Evolutionary conservation across 805 yeast species (phyloP), one percentile per base, ranked within the genome.

Genomic region (Yarrowia osloensis): DNA sequence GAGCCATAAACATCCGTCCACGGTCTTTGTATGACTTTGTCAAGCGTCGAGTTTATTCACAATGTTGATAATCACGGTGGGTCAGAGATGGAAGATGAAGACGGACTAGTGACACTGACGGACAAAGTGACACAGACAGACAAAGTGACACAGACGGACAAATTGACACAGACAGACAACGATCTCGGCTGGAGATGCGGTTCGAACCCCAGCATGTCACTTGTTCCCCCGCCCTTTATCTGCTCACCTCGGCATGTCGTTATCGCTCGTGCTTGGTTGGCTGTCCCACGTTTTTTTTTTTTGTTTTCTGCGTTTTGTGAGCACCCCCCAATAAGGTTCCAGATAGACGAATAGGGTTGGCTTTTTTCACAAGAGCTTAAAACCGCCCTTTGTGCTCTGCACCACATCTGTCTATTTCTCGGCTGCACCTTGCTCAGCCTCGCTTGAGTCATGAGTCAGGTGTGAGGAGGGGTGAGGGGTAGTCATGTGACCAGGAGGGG

Each of bases 351-450:
- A 2, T 26, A 26, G n/a, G 22, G 21, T 47, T 47, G 49, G n/a
- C n/a, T 17, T 44, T 15, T 11, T 24, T n/a, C n/a, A 3, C 15
- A 42, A 42, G 35, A 47, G 35, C 22, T 44, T 42, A 22, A n/a
- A 13, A 1, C 11, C 6, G 9, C 28, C 19, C 35, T 47, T 47
- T 28, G 35, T 47, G 9, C 28, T 11, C 29, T 28, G 54, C 54
- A 29, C 54, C 22, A 28, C 29, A 47, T 28, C 52, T 46, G 35
- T 17, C 35, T 28, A 29, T 28, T 47, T 28, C 31, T 47, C 54
- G 54, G 35, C 54, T 47, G 54, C 54, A 29, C 22, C 19, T 8
- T 46, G 54, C 54, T 47, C 54, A 47, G 54, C 54, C 54, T 47
- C 54, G 54, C 54, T 29, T 47, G 54, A 28, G 37, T 47, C 37